Evolutionary conservation across 1,284 basidiomycete species (phyloP).

Genomic region (Neonothopanus nambi): DNA sequence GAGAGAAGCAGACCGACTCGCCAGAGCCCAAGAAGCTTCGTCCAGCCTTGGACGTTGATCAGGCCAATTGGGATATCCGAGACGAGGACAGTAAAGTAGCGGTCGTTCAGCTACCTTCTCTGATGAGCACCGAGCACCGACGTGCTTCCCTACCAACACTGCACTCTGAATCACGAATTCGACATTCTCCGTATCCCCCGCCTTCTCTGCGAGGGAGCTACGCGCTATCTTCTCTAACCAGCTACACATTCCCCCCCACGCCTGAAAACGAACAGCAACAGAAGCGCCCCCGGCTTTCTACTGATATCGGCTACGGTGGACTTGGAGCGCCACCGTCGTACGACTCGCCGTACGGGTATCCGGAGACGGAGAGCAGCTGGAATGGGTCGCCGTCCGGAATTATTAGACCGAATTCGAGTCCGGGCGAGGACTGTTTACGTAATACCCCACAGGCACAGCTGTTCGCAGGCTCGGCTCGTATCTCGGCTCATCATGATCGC

Average conservation of each 20-base stretch:
- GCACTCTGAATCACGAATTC: conserved; percentile 47
- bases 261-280: conserved; percentile 37
- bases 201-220: conserved; percentile 45
- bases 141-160: conserved; percentile 66
- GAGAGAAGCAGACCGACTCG: conserved; percentile 57
- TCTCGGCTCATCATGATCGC: conserved; percentile 67
- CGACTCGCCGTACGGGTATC: conserved; percentile 46
- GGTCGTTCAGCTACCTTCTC: conserved; percentile 74
- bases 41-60: conserved; percentile 2
- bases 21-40: conserved; percentile 52
- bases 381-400: conserved; percentile 47
- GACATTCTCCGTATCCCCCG: conserved; percentile 52
- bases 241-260: conserved; percentile 67
- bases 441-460: conserved; percentile 61
- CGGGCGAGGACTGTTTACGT: conserved; percentile 63
- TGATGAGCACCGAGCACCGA: conserved; percentile 60
- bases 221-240: conserved; percentile 47
- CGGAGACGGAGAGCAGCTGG: conserved; percentile 50
- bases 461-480: conserved; percentile 65
- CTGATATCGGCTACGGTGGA: conserved; percentile 52
- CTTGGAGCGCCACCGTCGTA: conserved; percentile 35
- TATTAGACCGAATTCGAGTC: conserved; percentile 57
- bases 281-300: conserved; percentile 49
- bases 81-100: conserved; percentile 42
- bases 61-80: conserved; percentile 7